Evolutionary conservation across 2,329 filamentous ascomycete genomes (phyloP), one percentile per base, ranked within the genome.

Genomic region (Pseudogymnoascus sp.): DNA sequence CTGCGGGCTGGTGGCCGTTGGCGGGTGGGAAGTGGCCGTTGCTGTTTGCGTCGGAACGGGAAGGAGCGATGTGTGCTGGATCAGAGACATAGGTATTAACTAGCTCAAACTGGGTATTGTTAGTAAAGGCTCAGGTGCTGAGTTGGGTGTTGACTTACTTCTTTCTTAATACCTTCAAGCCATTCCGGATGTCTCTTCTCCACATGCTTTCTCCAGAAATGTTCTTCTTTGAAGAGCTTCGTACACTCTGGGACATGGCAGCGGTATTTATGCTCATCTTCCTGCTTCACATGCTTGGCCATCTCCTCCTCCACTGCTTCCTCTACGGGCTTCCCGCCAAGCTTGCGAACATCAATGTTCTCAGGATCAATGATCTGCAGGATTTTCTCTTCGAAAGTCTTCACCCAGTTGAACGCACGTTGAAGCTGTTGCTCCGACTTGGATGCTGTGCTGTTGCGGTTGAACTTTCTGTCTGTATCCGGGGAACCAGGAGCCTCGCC

Each of bases 121-220:
- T 73, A 81, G 76, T 64, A 42, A 40, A 66, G 62, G 2, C 37
- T 61, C 44, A 31, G 21, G 53, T 37, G 63, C 31, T 31, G 50
- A 62, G 31, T 21, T 26, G n/a, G 33, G 21, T 47, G 7, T 7
- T 10, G 37, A 80, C 86, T 80, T 81, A 96, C 93, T 79, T 97
- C 93, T 73, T 88, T 86, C 74, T 88, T 89, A 67, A 97, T 79
- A 62, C 80, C 83, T 35, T 93, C 88, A 50, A 90, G 82, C 90
- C 93, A 99, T 62, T 97, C 93, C 0, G 84, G 75, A 74, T 99
- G 95, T 64, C 96, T 87, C 79, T 99, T 99, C 77, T 97, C 93
- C 14, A 97, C 88, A 71, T 99, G 95, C 80, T 99, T 99, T 72
- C 87, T 88, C 93, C 96, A 99, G 74, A 99, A 99, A 70, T 93